Percentiles rank a stretch among this genome's conserved stretches.
phyloP scores from a whole-genome alignment of 148 eudicot genomes.

The Amaranthus cruentus region DNA sequence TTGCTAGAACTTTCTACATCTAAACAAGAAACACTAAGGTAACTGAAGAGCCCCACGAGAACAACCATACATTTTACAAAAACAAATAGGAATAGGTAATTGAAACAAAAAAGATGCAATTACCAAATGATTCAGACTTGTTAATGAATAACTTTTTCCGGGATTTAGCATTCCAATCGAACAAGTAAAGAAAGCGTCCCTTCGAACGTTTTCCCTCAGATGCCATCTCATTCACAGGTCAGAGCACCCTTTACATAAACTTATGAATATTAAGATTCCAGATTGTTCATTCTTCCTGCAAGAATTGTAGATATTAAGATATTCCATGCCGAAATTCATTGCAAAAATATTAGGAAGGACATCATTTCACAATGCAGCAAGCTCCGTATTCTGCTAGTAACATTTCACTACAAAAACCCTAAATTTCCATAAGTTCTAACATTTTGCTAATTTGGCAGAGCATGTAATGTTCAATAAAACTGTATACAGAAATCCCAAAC shows the following conservation, averaged over 20 bases:
- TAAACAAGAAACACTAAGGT: slow-evolving; percentile 9
- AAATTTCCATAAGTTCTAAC: background rate
- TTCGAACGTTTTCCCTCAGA: slow-evolving; percentile 59
- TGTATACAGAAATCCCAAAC: background rate
- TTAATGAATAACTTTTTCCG: slow-evolving; percentile 75
- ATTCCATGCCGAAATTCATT: background rate
- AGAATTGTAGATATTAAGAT: slow-evolving; percentile 1
- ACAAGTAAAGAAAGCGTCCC: slow-evolving; percentile 82
- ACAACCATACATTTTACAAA: background rate
- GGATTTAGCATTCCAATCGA: slow-evolving; percentile 91
- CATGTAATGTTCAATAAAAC: background rate
- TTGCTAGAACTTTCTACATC: slow-evolving; percentile 49
- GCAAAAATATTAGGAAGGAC: background rate
- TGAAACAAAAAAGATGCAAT: background rate
- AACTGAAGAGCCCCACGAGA: background rate
- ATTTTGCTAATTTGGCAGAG: background rate
- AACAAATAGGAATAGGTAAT: background rate
- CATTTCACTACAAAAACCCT: background rate
- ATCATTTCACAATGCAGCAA: slow-evolving; percentile 4
- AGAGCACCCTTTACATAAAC: slow-evolving; percentile 19
- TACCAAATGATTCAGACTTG: slow-evolving; percentile 63
- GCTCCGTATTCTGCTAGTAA: slow-evolving; percentile 2
- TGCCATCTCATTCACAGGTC: slow-evolving; percentile 50
- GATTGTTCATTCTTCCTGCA: slow-evolving; percentile 24
- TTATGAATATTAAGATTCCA: background rate